Evolutionary conservation across 331 rosid genomes (phyloP).

Genomic region (Pyrus hybrid): DNA sequence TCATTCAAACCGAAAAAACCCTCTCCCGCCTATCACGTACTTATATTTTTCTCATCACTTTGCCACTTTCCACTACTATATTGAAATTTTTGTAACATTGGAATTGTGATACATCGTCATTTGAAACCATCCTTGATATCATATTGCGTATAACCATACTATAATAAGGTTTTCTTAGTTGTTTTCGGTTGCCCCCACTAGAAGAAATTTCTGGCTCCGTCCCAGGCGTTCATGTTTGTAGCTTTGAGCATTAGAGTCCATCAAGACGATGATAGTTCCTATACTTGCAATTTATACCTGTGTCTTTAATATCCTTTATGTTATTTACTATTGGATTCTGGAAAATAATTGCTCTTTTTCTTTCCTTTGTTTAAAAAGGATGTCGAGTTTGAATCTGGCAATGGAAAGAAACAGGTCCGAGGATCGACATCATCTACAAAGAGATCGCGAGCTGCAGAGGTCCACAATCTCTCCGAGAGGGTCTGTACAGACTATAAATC

Average conservation of each 20-base stretch:
- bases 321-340: neutral
- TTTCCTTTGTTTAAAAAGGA: conserved; percentile 36
- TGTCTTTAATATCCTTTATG: neutral
- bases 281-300: neutral
- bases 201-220: too few relatives aligned
- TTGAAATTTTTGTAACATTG: too few relatives aligned
- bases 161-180: too few relatives aligned
- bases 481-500: conserved; percentile 21
- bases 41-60: too few relatives aligned
- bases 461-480: conserved; percentile 97
- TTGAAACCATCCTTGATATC: too few relatives aligned
- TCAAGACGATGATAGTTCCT: neutral
- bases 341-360: neutral
- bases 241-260: neutral
- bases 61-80: too few relatives aligned
- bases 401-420: conserved; percentile 39
- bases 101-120: too few relatives aligned
- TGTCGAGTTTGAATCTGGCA: conserved; percentile 51
- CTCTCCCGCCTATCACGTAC: too few relatives aligned
- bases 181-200: too few relatives aligned
- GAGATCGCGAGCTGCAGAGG: conserved; percentile 89
- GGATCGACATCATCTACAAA: conserved; percentile 64
- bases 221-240: neutral
- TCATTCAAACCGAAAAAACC: too few relatives aligned
- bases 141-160: too few relatives aligned